phyloP scores from a whole-genome alignment of 331 rosid genomes.

The Malus hybrid region DNA sequence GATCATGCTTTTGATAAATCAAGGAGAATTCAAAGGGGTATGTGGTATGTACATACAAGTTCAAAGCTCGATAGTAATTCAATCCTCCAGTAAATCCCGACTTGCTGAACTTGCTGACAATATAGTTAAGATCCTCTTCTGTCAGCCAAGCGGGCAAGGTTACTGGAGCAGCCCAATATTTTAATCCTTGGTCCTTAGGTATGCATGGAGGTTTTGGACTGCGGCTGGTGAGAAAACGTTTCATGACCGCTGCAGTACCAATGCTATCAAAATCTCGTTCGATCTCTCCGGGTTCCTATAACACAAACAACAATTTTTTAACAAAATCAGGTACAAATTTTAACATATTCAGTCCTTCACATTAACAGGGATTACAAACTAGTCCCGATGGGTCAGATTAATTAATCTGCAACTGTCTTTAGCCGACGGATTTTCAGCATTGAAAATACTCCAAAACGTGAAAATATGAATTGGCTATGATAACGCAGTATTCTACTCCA shows the following conservation, averaged over 20 bases:
- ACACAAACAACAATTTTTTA: not conserved
- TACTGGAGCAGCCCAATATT: constrained; percentile 16
- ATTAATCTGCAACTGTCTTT: not conserved
- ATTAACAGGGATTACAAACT: not conserved
- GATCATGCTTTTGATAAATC: not conserved
- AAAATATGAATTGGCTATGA: not conserved
- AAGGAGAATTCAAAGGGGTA: not conserved
- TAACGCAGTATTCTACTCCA: no score
- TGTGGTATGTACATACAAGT: constrained; percentile 33
- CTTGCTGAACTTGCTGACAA: constrained; percentile 48
- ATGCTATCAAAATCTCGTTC: constrained; percentile 62
- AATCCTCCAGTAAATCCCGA: constrained; percentile 78
- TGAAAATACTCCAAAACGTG: not conserved
- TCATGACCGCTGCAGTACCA: constrained; percentile 36
- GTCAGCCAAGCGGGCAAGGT: constrained; percentile 69
- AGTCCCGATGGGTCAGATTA: not conserved
- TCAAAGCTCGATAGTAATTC: constrained; percentile 67
- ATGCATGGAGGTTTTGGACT: constrained; percentile 44
- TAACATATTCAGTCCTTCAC: not conserved
- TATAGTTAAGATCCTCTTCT: constrained; percentile 56
- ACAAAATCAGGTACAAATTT: not conserved
- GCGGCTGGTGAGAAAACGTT: constrained; percentile 33
- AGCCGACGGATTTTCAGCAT: not conserved
- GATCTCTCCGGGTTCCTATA: constrained; percentile 60
- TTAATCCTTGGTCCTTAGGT: constrained; percentile 47